A percentile compares a stretch with the other conserved stretches of the same genome.
Evolutionary conservation across 75 land plant species (phyloP).

Genomic region (Selaginella moellendorffii): DNA sequence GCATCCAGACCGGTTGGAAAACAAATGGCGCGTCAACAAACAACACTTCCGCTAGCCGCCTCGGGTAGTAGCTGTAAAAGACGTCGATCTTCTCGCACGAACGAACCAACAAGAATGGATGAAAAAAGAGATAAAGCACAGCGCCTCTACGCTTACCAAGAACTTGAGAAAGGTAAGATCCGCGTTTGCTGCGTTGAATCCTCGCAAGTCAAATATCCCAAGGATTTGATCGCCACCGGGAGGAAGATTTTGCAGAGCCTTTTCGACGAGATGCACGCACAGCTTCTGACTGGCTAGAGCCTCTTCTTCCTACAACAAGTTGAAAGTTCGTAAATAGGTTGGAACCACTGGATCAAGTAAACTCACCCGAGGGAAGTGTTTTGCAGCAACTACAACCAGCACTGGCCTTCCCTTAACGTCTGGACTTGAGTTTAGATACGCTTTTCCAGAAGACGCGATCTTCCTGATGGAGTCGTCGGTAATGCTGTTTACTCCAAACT

Average conservation of each 20-base stretch:
- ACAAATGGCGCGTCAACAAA: slow-evolving; percentile 93
- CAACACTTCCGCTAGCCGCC: slow-evolving; percentile 62
- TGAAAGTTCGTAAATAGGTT: too few relatives aligned
- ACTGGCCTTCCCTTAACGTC: slow-evolving; percentile 79
- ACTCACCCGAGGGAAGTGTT: slow-evolving; percentile 64
- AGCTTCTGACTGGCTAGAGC: slow-evolving; percentile 55
- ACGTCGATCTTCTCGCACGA: slow-evolving; percentile 71
- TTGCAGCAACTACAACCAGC: slow-evolving; percentile 82
- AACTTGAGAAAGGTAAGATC: slow-evolving; percentile 67
- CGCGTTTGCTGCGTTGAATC: slow-evolving; percentile 55
- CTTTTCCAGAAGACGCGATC: slow-evolving; percentile 66
- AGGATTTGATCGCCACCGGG: slow-evolving; percentile 65
- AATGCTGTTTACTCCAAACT: slow-evolving; percentile 70
- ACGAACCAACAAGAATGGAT: too few relatives aligned
- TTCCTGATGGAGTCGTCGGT: too few relatives aligned
- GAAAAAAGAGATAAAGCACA: too few relatives aligned
- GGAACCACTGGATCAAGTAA: slow-evolving; percentile 3
- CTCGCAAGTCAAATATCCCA: slow-evolving; percentile 80
- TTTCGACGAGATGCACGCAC: slow-evolving; percentile 76
- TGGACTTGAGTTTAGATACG: slow-evolving; percentile 65
- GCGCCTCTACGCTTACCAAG: slow-evolving; percentile 74
- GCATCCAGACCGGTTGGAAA: slow-evolving; percentile 81
- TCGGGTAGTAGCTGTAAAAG: slow-evolving; percentile 84
- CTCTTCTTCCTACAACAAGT: slow-evolving; percentile 51
- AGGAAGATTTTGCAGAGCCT: slow-evolving; percentile 61